Conservation (phyloP, 192 early-diverging fungal genomes). For the Coemansia aciculifera region DNA sequence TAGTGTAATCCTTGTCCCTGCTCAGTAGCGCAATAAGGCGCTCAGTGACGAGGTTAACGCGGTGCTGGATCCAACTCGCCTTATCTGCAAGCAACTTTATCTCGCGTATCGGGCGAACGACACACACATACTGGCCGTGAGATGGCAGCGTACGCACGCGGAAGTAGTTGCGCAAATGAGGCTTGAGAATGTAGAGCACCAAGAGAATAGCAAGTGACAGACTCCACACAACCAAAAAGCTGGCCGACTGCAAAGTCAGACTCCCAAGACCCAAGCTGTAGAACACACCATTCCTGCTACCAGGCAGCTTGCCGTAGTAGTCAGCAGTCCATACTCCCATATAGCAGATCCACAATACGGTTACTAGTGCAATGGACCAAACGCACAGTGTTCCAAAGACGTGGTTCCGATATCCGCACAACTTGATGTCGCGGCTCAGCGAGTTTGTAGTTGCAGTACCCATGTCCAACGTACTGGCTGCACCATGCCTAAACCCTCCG, state of each 20-base stretch:
- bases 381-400: constrained; percentile 30
- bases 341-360: constrained; percentile 36
- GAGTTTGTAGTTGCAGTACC: constrained; percentile 5
- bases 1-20: constrained; percentile 43
- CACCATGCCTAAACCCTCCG: not conserved
- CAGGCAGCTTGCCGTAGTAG: constrained; percentile 55
- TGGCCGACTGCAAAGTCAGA: constrained; percentile 42
- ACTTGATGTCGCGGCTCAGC: constrained; percentile 1
- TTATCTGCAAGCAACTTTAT: constrained; percentile 35
- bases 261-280: constrained; percentile 60
- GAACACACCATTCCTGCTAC: constrained; percentile 37
- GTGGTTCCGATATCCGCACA: constrained; percentile 42
- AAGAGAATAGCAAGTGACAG: constrained; percentile 17
- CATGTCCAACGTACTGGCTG: not conserved
- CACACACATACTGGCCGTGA: constrained; percentile 54
- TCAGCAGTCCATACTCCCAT: constrained; percentile 50
- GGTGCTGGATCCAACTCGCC: constrained; percentile 13
- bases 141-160: constrained; percentile 53
- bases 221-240: constrained; percentile 45
- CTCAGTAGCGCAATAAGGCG: constrained; percentile 17
- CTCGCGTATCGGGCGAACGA: constrained; percentile 48
- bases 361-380: constrained; percentile 28
- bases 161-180: constrained; percentile 55
- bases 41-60: constrained; percentile 36
- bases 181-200: constrained; percentile 24